Conservation (phyloP, 306 rosid species). For the Chamaecrista fasciculata region DNA sequence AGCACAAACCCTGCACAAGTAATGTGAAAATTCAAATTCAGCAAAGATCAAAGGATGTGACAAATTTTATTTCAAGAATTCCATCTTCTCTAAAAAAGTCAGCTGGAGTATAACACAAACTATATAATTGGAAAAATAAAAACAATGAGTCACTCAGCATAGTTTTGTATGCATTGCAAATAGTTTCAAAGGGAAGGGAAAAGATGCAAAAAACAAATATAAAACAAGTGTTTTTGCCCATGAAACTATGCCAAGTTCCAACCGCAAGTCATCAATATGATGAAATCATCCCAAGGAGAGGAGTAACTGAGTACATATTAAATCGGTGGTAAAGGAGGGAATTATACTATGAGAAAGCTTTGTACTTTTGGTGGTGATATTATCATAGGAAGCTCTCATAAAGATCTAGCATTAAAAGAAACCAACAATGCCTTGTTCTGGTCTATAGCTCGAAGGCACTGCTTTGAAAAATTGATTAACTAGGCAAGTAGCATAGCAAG, state of each 20-base stretch:
- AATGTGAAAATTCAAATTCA: slow-evolving; percentile 16
- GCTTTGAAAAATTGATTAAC: not conserved
- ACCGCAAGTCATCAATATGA: not conserved
- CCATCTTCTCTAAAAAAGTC: not conserved
- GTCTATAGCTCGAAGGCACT: not conserved
- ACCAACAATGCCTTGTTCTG: not conserved
- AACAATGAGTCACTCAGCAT: slow-evolving; percentile 1
- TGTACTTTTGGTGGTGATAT: not conserved
- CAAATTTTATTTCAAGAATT: not conserved
- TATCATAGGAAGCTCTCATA: not conserved
- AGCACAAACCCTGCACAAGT: slow-evolving; percentile 69
- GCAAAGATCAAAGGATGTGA: slow-evolving; percentile 5
- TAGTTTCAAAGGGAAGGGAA: not conserved
- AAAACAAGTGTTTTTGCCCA: not conserved
- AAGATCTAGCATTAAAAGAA: not conserved
- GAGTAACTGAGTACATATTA: not conserved
- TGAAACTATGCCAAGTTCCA: not conserved
- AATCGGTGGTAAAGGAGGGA: not conserved
- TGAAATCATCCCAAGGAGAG: not conserved
- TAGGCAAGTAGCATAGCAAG: slow-evolving; percentile 8
- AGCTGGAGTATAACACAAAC: not conserved
- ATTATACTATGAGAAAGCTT: not conserved
- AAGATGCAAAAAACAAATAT: not conserved
- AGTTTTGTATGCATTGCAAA: too few relatives aligned
- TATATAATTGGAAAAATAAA: not conserved